Evolutionary conservation across 2,329 filamentous ascomycete species (phyloP), one percentile per base, ranked within the genome.

Genomic region (Colletotrichum trifolii): DNA sequence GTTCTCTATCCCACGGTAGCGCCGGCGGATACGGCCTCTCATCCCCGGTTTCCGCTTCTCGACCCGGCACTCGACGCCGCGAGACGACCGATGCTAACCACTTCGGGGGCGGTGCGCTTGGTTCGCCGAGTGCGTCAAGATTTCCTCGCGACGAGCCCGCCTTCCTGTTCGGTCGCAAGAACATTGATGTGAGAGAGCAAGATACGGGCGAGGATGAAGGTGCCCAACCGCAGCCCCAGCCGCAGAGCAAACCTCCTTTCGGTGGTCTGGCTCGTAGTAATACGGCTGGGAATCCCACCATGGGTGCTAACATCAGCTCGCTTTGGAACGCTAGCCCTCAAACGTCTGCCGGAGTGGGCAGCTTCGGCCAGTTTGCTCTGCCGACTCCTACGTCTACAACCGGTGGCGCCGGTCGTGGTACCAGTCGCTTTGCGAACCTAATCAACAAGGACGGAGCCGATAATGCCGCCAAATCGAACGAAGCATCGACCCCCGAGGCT

Each of bases 351-450:
- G 87, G 89, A 2, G 91, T 94, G 83, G 94, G 95, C 39, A 90
- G 90, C 25, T 99, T 99, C 78, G 95, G 95, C 10, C 96, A 89
- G 72, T 98, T 98, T 76, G 90, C 91, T n/a, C 77, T 96, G 56
- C 77, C 86, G 3, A 79, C 82, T 36, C 83, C 85, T 39, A 82
- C 86, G 15, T 78, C 85, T 7, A 64, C 64, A 4, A 82, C 87
- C 36, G 81, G 84, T 4, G 87, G 91, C 71, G 90, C 88, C 35
- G 89, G 86, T 73, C 85, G 91, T 62, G 89, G 91, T 3, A 92
- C 93, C 74, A 97, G 94, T 75, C 89, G 94, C 35, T 89, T 97
- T 72, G 95, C 94, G 69, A 93, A 93, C 73, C 78, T 97, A 25
- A 90, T 97, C 70, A 89, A 88, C 17, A 96, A 94, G 78, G 90